These are phyloP conservation scores for Tuber microsphaerosporum DNA, from an alignment of 495 filamentous ascomycete species.

Conservation along the genomic window DNA sequence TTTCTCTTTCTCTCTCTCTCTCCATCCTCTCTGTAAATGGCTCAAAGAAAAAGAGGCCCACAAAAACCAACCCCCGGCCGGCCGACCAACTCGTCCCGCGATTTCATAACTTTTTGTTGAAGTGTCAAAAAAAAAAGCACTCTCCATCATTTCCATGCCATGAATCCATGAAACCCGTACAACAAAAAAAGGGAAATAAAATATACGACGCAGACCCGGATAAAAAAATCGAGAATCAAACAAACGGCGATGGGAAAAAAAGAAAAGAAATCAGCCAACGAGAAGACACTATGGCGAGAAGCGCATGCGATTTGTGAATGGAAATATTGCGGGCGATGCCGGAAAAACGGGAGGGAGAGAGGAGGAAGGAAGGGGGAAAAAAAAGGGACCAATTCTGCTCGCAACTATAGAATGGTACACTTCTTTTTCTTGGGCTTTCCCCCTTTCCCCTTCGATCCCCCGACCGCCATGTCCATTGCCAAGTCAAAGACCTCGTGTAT, in stretches of 20 bases:
- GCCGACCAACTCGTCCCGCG: background rate
- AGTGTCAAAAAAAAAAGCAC: background rate
- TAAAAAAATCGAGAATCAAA: background rate
- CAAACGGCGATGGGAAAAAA: background rate
- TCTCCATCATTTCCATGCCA: conserved; percentile 6
- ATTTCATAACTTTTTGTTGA: conserved; percentile 1
- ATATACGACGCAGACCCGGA: background rate
- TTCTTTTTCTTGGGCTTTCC: conserved; percentile 40
- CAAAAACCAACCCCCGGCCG: background rate
- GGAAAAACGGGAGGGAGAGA: background rate
- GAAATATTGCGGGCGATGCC: background rate
- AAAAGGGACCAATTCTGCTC: background rate
- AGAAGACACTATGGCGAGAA: background rate
- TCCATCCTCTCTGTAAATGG: background rate
- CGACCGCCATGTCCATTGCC: conserved; percentile 80
- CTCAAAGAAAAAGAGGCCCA: background rate
- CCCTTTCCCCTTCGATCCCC: conserved; percentile 40
- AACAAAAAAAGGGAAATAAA: background rate
- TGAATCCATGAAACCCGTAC: conserved; percentile 6
- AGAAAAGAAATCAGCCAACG: background rate
- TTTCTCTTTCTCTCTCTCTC: background rate
- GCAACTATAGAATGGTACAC: conserved; percentile 36
- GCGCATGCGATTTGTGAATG: background rate
- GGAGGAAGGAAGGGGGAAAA: too few species aligned
- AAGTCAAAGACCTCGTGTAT: conserved; percentile 90